A percentile compares a stretch with the other conserved stretches of the same genome.
phyloP scores from a whole-genome alignment of 352 stramenopile species.

The Pilasporangium apinafurcum region DNA sequence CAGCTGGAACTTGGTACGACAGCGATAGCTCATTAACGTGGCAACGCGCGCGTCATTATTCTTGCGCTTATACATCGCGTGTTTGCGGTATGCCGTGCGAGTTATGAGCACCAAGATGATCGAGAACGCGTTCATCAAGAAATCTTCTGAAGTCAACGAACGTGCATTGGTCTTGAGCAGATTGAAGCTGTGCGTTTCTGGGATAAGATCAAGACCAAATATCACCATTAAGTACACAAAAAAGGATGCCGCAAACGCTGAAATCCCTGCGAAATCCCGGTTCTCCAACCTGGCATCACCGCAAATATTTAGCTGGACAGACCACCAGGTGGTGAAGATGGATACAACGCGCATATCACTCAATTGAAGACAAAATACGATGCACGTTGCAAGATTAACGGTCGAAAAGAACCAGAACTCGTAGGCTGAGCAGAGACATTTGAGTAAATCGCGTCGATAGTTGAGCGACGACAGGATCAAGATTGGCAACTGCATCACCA shows the following conservation, averaged over 20 bases:
- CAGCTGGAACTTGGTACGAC: slow-evolving; percentile 13
- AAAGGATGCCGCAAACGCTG: neutral
- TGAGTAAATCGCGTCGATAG: neutral
- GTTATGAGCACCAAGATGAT: slow-evolving; percentile 5
- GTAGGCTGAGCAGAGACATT: slow-evolving; percentile 4
- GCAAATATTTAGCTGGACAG: slow-evolving; percentile 7
- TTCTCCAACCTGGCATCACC: slow-evolving; percentile 6
- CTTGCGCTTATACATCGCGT: slow-evolving; percentile 3
- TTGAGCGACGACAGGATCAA: neutral
- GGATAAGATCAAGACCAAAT: too few species aligned
- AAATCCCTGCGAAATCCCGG: slow-evolving; percentile 3
- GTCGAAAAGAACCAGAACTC: slow-evolving; percentile 7
- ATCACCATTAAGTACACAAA: neutral
- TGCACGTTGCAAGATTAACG: slow-evolving; percentile 1
- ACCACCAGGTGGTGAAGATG: slow-evolving; percentile 1
- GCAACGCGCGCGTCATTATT: slow-evolving; percentile 10
- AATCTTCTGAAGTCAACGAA: neutral
- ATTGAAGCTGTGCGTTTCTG: too few species aligned
- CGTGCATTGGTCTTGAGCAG: neutral
- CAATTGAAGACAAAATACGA: neutral
- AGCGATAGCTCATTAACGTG: slow-evolving; percentile 22
- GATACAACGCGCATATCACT: slow-evolving; percentile 1
- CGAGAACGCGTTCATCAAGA: slow-evolving; percentile 2
- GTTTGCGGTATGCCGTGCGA: slow-evolving; percentile 9
- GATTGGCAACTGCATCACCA: slow-evolving; percentile 5